These are phyloP conservation scores for Pseudogymnoascus pannorum DNA, from an alignment of 2,329 filamentous ascomycete species.

Conservation along the genomic window DNA sequence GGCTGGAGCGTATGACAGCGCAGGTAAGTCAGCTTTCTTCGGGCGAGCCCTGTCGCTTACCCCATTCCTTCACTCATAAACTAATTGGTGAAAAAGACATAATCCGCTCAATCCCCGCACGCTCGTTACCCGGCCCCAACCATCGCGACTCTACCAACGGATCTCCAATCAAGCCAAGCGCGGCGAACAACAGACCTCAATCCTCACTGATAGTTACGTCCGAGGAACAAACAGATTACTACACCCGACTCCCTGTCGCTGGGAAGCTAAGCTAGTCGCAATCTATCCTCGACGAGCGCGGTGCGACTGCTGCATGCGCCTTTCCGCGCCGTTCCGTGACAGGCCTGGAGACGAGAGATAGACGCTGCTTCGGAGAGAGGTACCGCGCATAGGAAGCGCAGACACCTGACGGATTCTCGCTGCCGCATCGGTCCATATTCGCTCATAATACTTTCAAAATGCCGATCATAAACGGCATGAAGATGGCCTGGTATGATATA, in stretches of 20 bases:
- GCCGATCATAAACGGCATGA: slow-evolving; percentile 62
- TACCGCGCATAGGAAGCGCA: not conserved
- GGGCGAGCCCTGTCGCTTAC: not conserved
- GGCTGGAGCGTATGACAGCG: not conserved
- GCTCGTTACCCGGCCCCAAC: not conserved
- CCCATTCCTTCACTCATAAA: not conserved
- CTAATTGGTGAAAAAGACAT: not conserved
- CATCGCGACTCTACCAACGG: not conserved
- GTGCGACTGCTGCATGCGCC: not conserved
- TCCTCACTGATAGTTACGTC: not conserved
- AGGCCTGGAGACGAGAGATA: not conserved
- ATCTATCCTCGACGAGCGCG: not conserved
- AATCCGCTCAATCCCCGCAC: not conserved
- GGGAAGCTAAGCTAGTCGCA: not conserved
- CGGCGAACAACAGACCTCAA: not conserved
- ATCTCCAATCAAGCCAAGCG: not conserved
- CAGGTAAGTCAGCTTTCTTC: not conserved
- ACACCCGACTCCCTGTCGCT: not conserved
- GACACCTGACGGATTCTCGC: not conserved
- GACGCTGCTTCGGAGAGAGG: not conserved
- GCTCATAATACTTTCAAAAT: slow-evolving; percentile 35
- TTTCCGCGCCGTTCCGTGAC: not conserved
- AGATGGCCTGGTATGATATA: slow-evolving; percentile 62
- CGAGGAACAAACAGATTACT: not conserved
- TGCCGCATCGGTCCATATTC: not conserved